These are phyloP conservation scores for Kalmanozyma brasiliensis DNA, from an alignment of 1,284 basidiomycete species.

Conservation along the genomic window DNA sequence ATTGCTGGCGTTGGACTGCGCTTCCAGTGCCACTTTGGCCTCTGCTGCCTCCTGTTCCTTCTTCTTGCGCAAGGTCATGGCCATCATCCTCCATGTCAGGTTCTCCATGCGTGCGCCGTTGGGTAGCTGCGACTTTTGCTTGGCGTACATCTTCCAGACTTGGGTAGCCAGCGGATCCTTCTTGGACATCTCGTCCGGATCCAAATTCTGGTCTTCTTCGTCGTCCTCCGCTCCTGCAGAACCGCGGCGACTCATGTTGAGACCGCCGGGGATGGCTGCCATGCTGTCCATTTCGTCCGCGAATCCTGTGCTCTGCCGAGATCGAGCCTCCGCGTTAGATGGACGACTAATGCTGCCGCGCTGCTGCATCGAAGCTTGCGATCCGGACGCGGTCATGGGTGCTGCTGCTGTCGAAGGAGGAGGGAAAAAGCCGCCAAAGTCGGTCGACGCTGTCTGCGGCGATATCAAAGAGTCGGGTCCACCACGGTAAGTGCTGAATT, in stretches of 20 bases:
- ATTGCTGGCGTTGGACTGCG: conserved; percentile 26
- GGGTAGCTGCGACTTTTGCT: conserved; percentile 84
- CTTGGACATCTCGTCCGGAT: conserved; percentile 69
- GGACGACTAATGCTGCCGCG: conserved; percentile 13
- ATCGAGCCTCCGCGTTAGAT: conserved; percentile 18
- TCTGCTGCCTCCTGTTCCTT: conserved; percentile 67
- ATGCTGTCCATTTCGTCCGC: conserved; percentile 22
- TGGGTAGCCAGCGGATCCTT: conserved; percentile 92
- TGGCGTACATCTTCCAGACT: conserved; percentile 96
- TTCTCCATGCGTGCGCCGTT: conserved; percentile 97
- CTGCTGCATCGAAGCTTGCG: conserved; percentile 5
- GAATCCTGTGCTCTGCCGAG: conserved; percentile 28
- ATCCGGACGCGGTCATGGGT: not conserved
- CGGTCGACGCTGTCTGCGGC: conserved; percentile 26
- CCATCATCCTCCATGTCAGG: conserved; percentile 98
- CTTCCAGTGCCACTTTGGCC: conserved; percentile 28
- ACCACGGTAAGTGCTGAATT: conserved; percentile 39
- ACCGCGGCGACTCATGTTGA: conserved; percentile 50
- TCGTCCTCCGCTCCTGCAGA: conserved; percentile 51
- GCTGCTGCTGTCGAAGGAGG: conserved; percentile 3
- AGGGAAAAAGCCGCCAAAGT: conserved; percentile 31
- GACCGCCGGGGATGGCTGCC: conserved; percentile 18
- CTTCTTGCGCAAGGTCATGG: conserved; percentile 87
- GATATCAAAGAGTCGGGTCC: conserved; percentile 23
- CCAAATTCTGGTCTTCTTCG: conserved; percentile 41